Evolutionary conservation across 768 basidiomycete species (phyloP), one percentile per base, ranked within the genome.

Genomic region (Tubosaeta sp.): DNA sequence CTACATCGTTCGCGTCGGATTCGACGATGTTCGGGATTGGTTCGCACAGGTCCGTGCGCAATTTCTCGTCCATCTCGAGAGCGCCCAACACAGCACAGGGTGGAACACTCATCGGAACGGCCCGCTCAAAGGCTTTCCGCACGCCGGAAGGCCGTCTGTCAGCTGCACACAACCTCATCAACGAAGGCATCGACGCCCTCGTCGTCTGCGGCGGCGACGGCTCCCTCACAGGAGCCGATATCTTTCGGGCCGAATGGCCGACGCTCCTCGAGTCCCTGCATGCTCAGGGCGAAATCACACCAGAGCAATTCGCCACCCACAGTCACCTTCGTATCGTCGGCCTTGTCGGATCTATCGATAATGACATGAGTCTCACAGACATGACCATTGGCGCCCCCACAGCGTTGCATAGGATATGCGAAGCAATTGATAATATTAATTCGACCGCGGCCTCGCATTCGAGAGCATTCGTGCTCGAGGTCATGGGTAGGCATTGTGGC

Each of bases 401-500:
- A 2, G 95, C 95, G 18, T 74, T 99, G 32, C 94, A 95, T 58
- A 83, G 96, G 36, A 98, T 98, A 49, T 98, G 96, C 70, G 96
- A 98, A 69, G 85, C 94, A 24, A 90, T 99, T 68, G 96, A 99
- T 66, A 95, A 93, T 57, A 98, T 99, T 70, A 95, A 94, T 60
- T 94, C 94, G 5, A 98, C 96, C 8, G 96, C 96, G 7, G 81
- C 80, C 56, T 95, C 92, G 49, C 96, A 99, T 69, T 97, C 94
- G 25, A 82, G 96, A 51, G 96, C 96, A 0, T 99, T 99, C 68
- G 94, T 99, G 36, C 78, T 99, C 35, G 96, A 98, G 69, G 96
- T 98, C 47, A 99, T 98, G 96, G 96, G 96, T n/a, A 76, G 95
- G 49, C 91, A 98, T 66, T 98, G 96, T 69, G 96, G 96, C n/a